These are phyloP conservation scores for Podospora sp. DNA, from an alignment of 495 filamentous ascomycete genomes.

Conservation along the genomic window DNA sequence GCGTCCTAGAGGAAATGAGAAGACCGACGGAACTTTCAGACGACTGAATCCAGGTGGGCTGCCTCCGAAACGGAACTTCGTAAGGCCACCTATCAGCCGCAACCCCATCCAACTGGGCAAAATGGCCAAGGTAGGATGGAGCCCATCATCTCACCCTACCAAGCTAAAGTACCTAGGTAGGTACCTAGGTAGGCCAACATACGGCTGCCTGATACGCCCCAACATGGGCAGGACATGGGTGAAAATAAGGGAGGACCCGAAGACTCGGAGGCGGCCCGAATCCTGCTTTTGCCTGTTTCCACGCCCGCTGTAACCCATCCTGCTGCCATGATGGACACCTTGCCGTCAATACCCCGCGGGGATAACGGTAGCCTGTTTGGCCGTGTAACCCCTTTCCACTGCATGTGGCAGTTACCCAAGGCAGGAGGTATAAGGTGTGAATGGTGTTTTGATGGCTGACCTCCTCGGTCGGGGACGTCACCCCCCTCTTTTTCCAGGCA, in stretches of 20 bases:
- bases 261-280: constrained; percentile 2
- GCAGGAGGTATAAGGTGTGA: neutral
- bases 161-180: no score
- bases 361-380: neutral
- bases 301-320: neutral
- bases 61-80: neutral
- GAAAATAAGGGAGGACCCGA: constrained; percentile 5
- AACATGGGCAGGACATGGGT: neutral
- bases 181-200: neutral
- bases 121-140: neutral
- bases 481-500: neutral
- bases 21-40: no score
- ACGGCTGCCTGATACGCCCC: neutral
- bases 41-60: no score
- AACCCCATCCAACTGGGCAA: neutral
- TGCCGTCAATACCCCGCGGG: neutral
- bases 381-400: neutral
- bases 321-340: neutral
- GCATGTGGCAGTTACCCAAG: no score
- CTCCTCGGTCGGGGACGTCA: neutral
- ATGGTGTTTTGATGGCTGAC: neutral
- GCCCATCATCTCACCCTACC: no score
- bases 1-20: no score
- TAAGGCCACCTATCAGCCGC: neutral
- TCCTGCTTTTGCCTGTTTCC: neutral